These are phyloP conservation scores for Neocallimastix lanati DNA, from an alignment of 192 early-diverging fungal species.

Conservation along the genomic window DNA sequence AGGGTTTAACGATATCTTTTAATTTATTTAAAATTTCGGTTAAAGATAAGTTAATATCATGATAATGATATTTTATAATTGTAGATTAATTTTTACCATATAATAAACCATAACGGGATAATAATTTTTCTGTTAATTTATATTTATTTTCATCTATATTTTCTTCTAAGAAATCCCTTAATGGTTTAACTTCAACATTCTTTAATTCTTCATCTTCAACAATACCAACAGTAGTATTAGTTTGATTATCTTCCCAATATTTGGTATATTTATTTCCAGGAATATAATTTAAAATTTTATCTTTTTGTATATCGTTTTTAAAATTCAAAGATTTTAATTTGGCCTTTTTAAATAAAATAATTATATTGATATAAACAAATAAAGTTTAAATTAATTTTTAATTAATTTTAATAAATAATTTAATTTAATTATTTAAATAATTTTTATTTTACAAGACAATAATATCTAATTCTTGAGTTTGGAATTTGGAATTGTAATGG, in stretches of 20 bases:
- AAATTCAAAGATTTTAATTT: not conserved
- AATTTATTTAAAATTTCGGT: too few species aligned
- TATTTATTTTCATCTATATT: slow-evolving; percentile 16
- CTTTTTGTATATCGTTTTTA: not conserved
- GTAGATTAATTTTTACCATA: not conserved
- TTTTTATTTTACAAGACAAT: slow-evolving; percentile 41
- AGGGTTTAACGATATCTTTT: slow-evolving; percentile 47
- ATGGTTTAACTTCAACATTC: not conserved
- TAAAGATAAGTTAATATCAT: too few species aligned
- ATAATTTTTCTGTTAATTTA: slow-evolving; percentile 17
- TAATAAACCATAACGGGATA: slow-evolving; percentile 1
- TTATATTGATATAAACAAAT: too few species aligned
- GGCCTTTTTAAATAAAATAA: too few species aligned
- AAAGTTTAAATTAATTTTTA: too few species aligned
- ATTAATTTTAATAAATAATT: too few species aligned
- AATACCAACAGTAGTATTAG: not conserved
- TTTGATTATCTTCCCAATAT: not conserved
- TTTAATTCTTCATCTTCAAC: not conserved
- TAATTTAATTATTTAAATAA: too few species aligned
- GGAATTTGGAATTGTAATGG: slow-evolving; percentile 57
- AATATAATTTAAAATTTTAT: not conserved
- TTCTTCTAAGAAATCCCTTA: not conserved
- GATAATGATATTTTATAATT: too few species aligned
- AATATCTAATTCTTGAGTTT: slow-evolving; percentile 63
- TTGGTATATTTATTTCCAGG: not conserved